A percentile compares a stretch with the other conserved stretches of the same genome.
Evolutionary conservation across 2,329 filamentous ascomycete species (phyloP).

Genomic region (Pochonia chlamydosporia): DNA sequence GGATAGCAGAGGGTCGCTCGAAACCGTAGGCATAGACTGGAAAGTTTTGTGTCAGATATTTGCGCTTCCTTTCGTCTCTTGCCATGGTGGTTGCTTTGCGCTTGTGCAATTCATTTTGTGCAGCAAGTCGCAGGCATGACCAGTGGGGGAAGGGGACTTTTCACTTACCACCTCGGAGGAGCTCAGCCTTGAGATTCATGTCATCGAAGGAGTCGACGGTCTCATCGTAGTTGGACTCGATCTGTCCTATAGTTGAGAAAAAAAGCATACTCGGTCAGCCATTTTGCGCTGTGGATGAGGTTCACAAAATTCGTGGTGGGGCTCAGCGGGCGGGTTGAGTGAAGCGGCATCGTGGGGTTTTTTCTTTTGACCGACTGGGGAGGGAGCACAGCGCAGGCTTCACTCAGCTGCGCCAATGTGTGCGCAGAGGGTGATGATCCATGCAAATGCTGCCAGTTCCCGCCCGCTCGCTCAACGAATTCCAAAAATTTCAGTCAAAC

Average conservation of each 20-base stretch:
- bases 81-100: not conserved
- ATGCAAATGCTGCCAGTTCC: not conserved
- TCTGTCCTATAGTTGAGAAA: conserved; percentile 64
- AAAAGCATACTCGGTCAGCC: conserved; percentile 16
- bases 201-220: conserved; percentile 98
- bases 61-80: not conserved
- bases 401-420: not conserved
- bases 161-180: conserved; percentile 78
- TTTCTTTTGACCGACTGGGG: conserved; percentile 1
- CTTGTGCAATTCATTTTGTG: not conserved
- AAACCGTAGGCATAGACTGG: conserved; percentile 98
- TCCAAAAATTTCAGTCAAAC: conserved; percentile 30
- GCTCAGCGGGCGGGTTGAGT: not conserved
- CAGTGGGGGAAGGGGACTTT: not conserved
- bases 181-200: conserved; percentile 95
- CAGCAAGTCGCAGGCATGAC: not conserved
- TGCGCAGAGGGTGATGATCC: not conserved
- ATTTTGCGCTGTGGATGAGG: not conserved
- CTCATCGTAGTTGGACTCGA: conserved; percentile 99
- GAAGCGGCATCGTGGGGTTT: conserved; percentile 4
- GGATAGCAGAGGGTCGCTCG: conserved; percentile 98
- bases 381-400: not conserved
- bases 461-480: not conserved
- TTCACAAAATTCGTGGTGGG: conserved; percentile 1
- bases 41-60: conserved; percentile 17